Base-by-base conservation (phyloP, 768 basidiomycete genomes). In the Trametes cinnabarina region DNA sequence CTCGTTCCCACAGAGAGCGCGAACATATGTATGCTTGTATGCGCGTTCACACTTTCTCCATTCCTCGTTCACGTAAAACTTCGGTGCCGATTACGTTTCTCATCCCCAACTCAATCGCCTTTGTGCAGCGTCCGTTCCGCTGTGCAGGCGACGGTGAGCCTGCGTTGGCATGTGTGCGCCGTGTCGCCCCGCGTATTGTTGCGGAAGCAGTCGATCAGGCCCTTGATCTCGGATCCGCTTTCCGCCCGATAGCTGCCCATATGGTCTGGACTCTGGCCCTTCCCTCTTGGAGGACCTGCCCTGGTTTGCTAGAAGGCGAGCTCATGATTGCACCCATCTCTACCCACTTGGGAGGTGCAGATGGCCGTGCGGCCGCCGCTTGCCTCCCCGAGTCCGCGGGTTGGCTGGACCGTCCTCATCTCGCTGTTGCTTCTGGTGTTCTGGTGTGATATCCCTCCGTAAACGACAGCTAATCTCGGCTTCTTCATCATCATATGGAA, bases 161-260 rank as follows among this genome's bases (percentile, higher is more conserved):
- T 4, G n/a, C 46, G 26, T 40, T 40, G 46, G 54, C 46, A 47
- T 55, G 26, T 40, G 46, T 12, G 26, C 19, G 30, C 46, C 54
- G 46, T 20, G 26, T 47, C 37, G 37, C 39, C 49, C n/a, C n/a
- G n/a, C 32, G 34, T 32, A 22, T 44, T 28, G 42, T 37, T 32
- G 46, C 48, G 47, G 47, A 56, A 57, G 47, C 30, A 28, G 42
- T 46, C 49, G 37, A 44, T 51, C 57, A 51, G 57, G 42, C 48
- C 55, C 48, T 51, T 51, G 49, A 58, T 58, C 57, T 46, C 25
- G 37, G 49, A 58, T 58, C 34, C n/a, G 3, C 30, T 32, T 32
- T n/a, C 30, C 26, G 12, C 41, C 49, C 57, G 49, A 46, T 58
- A 32, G 9, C 25, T 42, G 20, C 37, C 34, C 57, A 46, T 39